Evolutionary conservation across 768 basidiomycete genomes (phyloP).

Genomic region (Lactarius psammicola): DNA sequence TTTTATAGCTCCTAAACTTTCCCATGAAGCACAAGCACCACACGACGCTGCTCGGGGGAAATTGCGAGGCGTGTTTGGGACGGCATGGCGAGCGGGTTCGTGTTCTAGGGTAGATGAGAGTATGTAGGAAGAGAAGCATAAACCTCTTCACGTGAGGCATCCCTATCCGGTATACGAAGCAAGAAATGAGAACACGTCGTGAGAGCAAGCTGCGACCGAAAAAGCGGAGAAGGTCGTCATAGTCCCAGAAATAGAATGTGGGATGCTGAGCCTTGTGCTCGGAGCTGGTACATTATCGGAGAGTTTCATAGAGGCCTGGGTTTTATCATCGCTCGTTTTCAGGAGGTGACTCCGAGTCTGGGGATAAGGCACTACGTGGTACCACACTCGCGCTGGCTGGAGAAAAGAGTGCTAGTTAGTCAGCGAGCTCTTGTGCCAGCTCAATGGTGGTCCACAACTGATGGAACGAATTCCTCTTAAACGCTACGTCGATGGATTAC

Average conservation of each 20-base stretch:
- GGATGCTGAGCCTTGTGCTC: not conserved
- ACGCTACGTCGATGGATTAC: not conserved
- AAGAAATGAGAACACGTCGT: not conserved
- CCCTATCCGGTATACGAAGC: not conserved
- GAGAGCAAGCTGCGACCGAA: not conserved
- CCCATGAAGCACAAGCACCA: not conserved
- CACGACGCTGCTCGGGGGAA: not conserved
- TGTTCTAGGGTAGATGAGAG: not conserved
- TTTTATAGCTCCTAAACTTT: slow-evolving; percentile 4
- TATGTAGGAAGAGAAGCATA: not conserved
- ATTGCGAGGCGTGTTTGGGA: not conserved
- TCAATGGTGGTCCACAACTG: not conserved
- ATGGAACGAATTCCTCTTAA: not conserved
- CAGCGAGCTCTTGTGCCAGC: not conserved
- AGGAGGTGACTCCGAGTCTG: not conserved
- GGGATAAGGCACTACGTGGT: not conserved
- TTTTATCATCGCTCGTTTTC: not conserved
- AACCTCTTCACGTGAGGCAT: not conserved
- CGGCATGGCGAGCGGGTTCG: not conserved
- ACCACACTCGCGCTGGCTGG: not conserved
- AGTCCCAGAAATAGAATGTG: not conserved
- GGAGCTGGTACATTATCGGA: too few species aligned
- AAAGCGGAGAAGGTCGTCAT: not conserved
- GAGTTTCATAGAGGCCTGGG: not conserved
- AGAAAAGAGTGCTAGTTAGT: not conserved